phyloP scores from a whole-genome alignment of 2,329 filamentous ascomycete species.

The Knufia petricola region DNA sequence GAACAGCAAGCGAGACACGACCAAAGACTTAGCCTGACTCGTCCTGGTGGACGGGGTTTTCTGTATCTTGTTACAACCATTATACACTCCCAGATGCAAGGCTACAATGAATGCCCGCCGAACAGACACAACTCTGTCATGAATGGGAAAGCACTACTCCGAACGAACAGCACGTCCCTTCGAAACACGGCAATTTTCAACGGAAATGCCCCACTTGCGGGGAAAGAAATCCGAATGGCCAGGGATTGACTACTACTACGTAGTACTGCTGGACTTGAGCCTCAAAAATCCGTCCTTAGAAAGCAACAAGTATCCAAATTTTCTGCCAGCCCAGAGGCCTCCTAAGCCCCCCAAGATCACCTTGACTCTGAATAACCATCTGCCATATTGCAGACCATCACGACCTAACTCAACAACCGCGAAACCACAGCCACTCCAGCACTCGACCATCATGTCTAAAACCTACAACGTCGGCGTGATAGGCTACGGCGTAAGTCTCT shows the following conservation, averaged over 20 bases:
- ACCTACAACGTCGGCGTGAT: conserved; percentile 49
- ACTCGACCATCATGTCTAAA: conserved; percentile 31
- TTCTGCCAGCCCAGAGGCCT: background rate
- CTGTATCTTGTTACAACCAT: too few species aligned
- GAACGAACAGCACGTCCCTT: background rate
- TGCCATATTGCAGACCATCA: background rate
- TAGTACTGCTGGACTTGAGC: background rate
- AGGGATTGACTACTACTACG: background rate
- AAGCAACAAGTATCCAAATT: background rate
- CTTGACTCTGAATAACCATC: too few species aligned
- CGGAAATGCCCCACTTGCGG: background rate
- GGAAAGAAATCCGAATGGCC: background rate
- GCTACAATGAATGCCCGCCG: too few species aligned
- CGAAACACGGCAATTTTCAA: background rate
- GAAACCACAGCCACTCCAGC: background rate
- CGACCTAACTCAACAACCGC: background rate
- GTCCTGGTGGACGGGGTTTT: too few species aligned
- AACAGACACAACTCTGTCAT: too few species aligned
- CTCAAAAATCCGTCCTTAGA: background rate
- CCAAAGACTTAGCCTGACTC: too few species aligned
- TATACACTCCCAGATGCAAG: too few species aligned
- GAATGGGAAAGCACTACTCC: background rate
- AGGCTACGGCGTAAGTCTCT: conserved; percentile 53
- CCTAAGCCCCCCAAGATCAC: too few species aligned
- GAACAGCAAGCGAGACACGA: too few species aligned